Conservation (phyloP, 164 flowering plant species). For the Aristolochia californica region DNA sequence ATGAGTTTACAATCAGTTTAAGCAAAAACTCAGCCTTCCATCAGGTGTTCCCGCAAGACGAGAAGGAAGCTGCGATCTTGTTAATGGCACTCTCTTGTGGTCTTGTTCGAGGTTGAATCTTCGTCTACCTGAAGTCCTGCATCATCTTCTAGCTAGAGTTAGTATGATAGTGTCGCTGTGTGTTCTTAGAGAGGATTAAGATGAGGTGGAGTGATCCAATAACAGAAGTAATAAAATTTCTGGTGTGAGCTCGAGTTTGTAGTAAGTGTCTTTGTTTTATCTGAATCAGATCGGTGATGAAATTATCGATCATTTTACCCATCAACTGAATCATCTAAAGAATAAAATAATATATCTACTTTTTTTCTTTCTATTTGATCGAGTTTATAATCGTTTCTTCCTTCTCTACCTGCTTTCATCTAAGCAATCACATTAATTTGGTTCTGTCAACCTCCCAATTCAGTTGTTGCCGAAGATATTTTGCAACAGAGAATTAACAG, state of each 20-base stretch:
- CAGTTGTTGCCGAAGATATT: no score
- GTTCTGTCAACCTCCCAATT: no score
- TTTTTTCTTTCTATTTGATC: neutral
- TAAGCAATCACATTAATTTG: no score
- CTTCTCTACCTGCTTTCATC: no score
- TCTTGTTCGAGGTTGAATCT: constrained; percentile 46
- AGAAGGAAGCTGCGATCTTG: constrained; percentile 85
- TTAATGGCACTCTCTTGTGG: constrained; percentile 90
- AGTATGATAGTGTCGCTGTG: neutral
- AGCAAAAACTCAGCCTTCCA: constrained; percentile 46
- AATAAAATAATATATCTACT: neutral
- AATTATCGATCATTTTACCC: constrained; percentile 1
- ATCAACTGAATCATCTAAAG: constrained; percentile 1
- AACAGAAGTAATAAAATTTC: neutral
- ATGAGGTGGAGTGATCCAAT: constrained; percentile 2
- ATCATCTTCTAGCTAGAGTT: constrained; percentile 1
- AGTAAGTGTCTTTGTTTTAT: neutral
- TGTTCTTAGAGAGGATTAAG: constrained; percentile 1
- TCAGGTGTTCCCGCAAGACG: constrained; percentile 77
- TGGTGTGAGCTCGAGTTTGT: constrained; percentile 1
- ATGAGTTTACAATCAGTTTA: constrained; percentile 42
- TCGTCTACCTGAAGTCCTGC: neutral
- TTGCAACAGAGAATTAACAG: no score
- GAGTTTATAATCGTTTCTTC: neutral
- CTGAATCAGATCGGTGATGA: neutral